Percentiles rank a stretch among this genome's conserved stretches.
Conservation (phyloP, 352 stramenopile species). For the Aphanomyces stellatus region DNA sequence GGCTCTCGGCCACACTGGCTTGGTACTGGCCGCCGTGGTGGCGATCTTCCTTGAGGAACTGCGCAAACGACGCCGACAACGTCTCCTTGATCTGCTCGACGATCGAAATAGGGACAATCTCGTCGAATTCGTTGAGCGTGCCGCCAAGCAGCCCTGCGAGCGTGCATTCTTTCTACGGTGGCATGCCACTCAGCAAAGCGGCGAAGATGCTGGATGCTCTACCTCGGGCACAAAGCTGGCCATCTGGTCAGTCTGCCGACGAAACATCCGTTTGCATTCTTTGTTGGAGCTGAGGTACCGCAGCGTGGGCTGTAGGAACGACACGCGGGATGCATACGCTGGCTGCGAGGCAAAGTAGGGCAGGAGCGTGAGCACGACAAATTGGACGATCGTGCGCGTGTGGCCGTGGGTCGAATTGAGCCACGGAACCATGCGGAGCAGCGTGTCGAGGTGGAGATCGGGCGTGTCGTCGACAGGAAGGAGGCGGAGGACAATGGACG, state of each 20-base stretch:
- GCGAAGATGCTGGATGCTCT: too few species aligned
- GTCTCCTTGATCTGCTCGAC: slow-evolving; percentile 49
- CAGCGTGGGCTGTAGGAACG: slow-evolving; percentile 43
- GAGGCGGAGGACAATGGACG: neutral
- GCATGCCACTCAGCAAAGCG: too few species aligned
- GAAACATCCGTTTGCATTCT: slow-evolving; percentile 74
- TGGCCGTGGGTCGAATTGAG: slow-evolving; percentile 74
- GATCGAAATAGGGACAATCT: slow-evolving; percentile 57
- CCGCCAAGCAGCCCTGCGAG: slow-evolving; percentile 51
- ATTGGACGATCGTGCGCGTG: slow-evolving; percentile 72
- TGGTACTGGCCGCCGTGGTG: slow-evolving; percentile 16
- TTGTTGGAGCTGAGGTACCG: slow-evolving; percentile 74
- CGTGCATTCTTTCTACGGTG: slow-evolving; percentile 49
- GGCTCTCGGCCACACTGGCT: neutral
- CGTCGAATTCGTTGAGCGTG: slow-evolving; percentile 60
- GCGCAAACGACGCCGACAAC: slow-evolving; percentile 58
- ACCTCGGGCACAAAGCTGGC: slow-evolving; percentile 43
- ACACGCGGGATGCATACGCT: slow-evolving; percentile 20
- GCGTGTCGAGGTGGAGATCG: slow-evolving; percentile 3
- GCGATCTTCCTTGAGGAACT: slow-evolving; percentile 41
- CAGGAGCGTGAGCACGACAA: slow-evolving; percentile 51
- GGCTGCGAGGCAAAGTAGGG: slow-evolving; percentile 41
- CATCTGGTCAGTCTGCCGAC: slow-evolving; percentile 56
- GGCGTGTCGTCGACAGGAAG: slow-evolving; percentile 4
- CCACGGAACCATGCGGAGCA: slow-evolving; percentile 47